Base-by-base conservation (phyloP, 306 rosid species). In the Vicia villosa region DNA sequence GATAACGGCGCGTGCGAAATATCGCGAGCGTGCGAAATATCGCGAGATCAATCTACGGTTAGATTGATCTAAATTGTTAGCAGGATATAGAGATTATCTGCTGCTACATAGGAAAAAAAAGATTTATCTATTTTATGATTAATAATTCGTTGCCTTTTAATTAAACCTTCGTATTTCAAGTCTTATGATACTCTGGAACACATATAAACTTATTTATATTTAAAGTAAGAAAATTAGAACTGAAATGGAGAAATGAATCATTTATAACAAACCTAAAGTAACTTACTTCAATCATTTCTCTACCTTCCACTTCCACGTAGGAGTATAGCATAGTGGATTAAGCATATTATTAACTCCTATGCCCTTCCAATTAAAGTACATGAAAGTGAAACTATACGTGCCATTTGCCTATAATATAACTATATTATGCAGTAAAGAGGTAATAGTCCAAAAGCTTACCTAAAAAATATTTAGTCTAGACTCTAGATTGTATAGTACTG, bases 241-340 rank as follows among this genome's bases (percentile, higher is more conserved):
- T 41, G 0, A 17, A 63, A 17, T 28, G 26, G 46, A 30, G 0
- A 49, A 30, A 66, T 47, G 43, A 30, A 30, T 66, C 13, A 50
- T 82, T 55, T 17, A 49, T 52, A 52, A 14, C 36, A 66, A 68
- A 78, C 80, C 85, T 70, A 83, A 89, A 87, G 91, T 63, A 63
- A 75, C 77, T 58, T 32, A n/a, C 24, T 62, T 60, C 75, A 81
- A 76, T 81, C 69, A 76, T 80, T 76, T 80, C 16, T 54, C 24
- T 10, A 14, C 16, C 63, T 50, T 68, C 50, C 77, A 66, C 73
- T 56, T 61, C 64, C 82, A 72, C 69, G 77, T 78, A 34, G 38
- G 38, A 34, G 38, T 34, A 63, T 26, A 54, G 56, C 24, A 14
- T 69, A 69, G 63, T 66, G 8, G 60, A 28, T 49, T 45, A 40